Conservation (phyloP, 768 basidiomycete species). For the Neoboletus brunneissimus region DNA sequence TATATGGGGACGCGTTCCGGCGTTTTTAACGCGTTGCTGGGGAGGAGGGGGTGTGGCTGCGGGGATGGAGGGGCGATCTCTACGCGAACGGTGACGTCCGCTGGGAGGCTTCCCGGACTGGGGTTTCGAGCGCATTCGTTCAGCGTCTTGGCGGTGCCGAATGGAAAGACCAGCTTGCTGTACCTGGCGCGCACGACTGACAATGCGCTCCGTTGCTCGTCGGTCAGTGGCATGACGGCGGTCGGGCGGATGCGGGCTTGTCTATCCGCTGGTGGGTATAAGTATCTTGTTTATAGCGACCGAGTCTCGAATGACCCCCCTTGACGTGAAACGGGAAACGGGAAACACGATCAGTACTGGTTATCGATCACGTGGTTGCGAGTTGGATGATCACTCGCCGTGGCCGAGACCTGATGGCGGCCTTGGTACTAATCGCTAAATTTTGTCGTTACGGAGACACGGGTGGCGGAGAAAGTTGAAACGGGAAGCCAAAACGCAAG, state of each 20-base stretch:
- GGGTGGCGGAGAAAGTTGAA: not conserved
- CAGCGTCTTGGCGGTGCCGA: conserved; percentile 5
- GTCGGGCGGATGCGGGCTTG: not conserved
- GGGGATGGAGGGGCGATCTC: conserved; percentile 19
- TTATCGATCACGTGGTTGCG: not conserved
- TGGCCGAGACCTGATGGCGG: not conserved
- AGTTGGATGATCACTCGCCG: not conserved
- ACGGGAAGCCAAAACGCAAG: not conserved
- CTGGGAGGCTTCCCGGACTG: not conserved
- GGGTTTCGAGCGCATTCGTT: conserved; percentile 12
- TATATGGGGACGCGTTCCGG: conserved; percentile 22
- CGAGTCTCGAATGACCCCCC: not conserved
- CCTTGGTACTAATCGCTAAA: not conserved
- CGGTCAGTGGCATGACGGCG: conserved; percentile 13
- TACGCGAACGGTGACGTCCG: conserved; percentile 9
- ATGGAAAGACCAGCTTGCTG: fast-evolving
- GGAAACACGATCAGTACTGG: not conserved
- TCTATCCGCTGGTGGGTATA: not conserved
- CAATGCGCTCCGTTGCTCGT: conserved; percentile 12
- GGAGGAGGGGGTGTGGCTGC: not conserved
- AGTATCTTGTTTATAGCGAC: not conserved
- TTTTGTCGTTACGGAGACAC: not conserved
- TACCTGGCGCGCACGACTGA: not conserved
- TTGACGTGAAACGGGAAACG: not conserved
- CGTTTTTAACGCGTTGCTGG: not conserved